Base-by-base conservation (phyloP, 2,329 filamentous ascomycete genomes). In the Claviceps fusiformis region DNA sequence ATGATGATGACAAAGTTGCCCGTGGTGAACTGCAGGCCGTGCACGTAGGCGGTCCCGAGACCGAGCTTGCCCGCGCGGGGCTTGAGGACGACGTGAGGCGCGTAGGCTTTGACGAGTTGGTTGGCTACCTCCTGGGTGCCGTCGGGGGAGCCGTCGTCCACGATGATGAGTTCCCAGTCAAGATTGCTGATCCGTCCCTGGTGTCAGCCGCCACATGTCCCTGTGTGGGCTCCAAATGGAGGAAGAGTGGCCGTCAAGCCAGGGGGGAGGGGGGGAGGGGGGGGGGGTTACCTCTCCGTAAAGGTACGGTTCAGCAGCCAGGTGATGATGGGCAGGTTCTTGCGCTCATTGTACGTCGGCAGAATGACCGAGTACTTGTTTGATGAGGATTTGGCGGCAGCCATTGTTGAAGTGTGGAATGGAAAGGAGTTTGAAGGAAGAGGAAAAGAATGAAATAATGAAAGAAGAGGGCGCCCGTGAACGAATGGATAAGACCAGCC, bases 1-100 rank as follows among this genome's bases (percentile, higher is more conserved):
- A 98, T 98, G 80, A 98, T 98, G 77, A 98, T 89, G 68, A 98
- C 89, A 68, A 84, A 97, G 80, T 95, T 96, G 65, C 93, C 93
- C 27, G 84, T 90, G 29, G 80, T 86, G 68, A 87, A 97, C 70
- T 95, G 82, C 58, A 98, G 79, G 53, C 92, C 92, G 72, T 96
- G 91, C 44, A 96, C 89, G 74, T 97, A 97, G 51, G 92, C 92
- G 3, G 92, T 96, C 62, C 92, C 92, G 52, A 97, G 85, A n/a
- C 92, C 92, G 44, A 96, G 87, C 75, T 97, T 98, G 68, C 95
- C 95, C 46, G 89, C 81, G 66, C 95, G 91, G 29, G 89, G 81
- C 73, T 93, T 87, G 61, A 98, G 85, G 62, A 87, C 68, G 68
- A 98, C 85, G 72, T 86, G 88, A 49, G 85, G 77, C 35, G 82